Evolutionary conservation across 2,329 filamentous ascomycete species (phyloP).

Genomic region (Botrytis byssoidea): DNA sequence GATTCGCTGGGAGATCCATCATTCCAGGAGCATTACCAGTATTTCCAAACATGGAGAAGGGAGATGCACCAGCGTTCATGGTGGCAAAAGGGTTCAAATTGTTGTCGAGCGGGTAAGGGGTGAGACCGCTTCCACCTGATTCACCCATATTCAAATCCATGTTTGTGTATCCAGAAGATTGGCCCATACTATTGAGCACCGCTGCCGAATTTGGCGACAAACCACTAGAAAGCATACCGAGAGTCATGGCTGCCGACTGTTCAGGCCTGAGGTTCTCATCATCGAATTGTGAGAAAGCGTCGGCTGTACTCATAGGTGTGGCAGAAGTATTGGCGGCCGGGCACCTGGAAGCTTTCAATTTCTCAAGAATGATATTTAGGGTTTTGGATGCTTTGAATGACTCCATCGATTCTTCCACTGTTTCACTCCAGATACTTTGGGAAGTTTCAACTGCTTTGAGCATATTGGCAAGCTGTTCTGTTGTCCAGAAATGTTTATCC

Average conservation of each 20-base stretch:
- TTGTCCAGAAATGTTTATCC: constrained; percentile 55
- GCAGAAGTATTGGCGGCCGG: constrained; percentile 15
- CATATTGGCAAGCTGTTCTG: constrained; percentile 70
- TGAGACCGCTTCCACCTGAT: constrained; percentile 41
- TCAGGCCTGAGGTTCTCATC: constrained; percentile 59
- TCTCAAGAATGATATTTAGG: constrained; percentile 80
- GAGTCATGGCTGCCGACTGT: constrained; percentile 65
- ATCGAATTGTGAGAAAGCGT: constrained; percentile 36
- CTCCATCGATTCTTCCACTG: constrained; percentile 78
- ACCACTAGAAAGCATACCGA: constrained; percentile 66
- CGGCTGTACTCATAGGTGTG: constrained; percentile 29
- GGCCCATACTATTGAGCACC: constrained; percentile 39
- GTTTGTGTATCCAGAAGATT: constrained; percentile 37
- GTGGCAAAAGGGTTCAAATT: constrained; percentile 31
- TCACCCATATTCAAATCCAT: constrained; percentile 36
- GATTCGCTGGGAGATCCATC: constrained; percentile 55
- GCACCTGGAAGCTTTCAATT: constrained; percentile 57
- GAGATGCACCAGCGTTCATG: constrained; percentile 35
- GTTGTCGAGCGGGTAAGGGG: constrained; percentile 42
- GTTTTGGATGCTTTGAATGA: constrained; percentile 82
- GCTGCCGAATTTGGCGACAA: constrained; percentile 48
- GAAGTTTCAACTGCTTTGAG: constrained; percentile 69
- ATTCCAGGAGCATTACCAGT: constrained; percentile 46
- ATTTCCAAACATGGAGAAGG: constrained; percentile 53
- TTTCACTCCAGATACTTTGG: constrained; percentile 74